Base-by-base conservation (phyloP, 768 basidiomycete genomes). In the Kwoniella mangroviensis region DNA sequence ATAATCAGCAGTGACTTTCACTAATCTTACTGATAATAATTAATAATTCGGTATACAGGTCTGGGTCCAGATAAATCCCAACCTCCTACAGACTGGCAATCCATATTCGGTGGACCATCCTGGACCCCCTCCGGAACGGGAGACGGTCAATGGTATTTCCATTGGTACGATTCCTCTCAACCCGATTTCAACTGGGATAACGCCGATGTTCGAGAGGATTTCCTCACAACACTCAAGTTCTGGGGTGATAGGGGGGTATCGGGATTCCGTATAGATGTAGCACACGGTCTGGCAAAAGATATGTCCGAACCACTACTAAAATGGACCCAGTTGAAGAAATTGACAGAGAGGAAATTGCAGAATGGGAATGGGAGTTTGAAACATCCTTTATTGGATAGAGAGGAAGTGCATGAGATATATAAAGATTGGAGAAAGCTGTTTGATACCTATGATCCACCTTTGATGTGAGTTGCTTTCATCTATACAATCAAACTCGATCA, bases 191-290 rank as follows among this genome's bases (percentile, higher is more conserved):
- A 80, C 63, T 80, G 79, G 79, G 68, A 69, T 0, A 66, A 77
- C 53, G 70, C 64, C 4, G 79, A 80, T 15, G 76, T 80, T 21
- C 62, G 68, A n/a, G 79, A 65, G 12, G 76, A 77, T 54, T 80
- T 80, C 65, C 59, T 77, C 63, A 70, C 73, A 58, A 80, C 79
- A 1, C 56, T 80, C 2, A 41, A 68, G 34, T 80, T 80, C 67
- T 80, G 79, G 79, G 76, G 64, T 5, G 75, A 80, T 58, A 59
- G 73, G 45, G 79, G 79, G 13, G 79, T 80, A 2, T 42, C 74
- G 0, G 79, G 79, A n/a, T 80, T 75, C 65, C 41, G 79, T 60
- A 72, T 80, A 41, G 79, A 80, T 52, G 79, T 80, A 24, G 79
- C 79, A 13, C 75, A 77, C 49, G 76, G 68, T 40, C 57, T 75